Base-by-base conservation (phyloP, 225 moss, liverwort and hornwort species). In the Polytrichum formosum region DNA sequence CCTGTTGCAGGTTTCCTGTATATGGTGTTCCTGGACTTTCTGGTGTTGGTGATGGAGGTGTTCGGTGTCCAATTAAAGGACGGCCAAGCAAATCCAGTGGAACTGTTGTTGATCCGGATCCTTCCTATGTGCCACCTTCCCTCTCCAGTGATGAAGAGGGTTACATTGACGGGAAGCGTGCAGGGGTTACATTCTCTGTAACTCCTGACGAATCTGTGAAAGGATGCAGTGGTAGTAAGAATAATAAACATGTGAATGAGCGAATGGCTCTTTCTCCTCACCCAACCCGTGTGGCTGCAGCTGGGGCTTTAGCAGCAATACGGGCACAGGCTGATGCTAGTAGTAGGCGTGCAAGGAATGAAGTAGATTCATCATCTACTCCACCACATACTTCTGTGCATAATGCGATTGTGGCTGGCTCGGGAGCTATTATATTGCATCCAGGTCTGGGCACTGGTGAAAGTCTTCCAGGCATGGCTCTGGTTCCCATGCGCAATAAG, bases 221-320 rank as follows among this genome's bases (percentile, higher is more conserved):
- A 74, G 96, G 91, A 35, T 89, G 90, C 87, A 83, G 76, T 22
- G 82, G 63, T 53, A 65, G 55, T 72, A 93, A 92, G 80, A 70
- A 70, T 60, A 93, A 82, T 66, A 78, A 85, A 18, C 78, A 79
- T 16, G 21, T 66, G 28, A 80, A 74, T 67, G 96, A 93, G 65
- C 84, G 90, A 64, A 90, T 86, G 76, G 83, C 88, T 21, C 64
- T 94, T 46, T 91, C 96, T 62, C 84, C 93, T 55, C 94, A 97
- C 70, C 89, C 94, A 21, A 94, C 97, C n/a, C 85, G 97, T 29
- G 88, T 97, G 75, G 94, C 97, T 56, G 94, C 97, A 55, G 97
- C 94, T 37, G 97, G 97, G 73, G 97, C 97, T 53, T 72, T 97
- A 76, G 97, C 97, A 70, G 97, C 97, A 22, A 94, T 97, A 59